Percentiles rank a stretch among this genome's conserved stretches.
Evolutionary conservation across 768 basidiomycete species (phyloP).

Genomic region (Russula dissimulans): DNA sequence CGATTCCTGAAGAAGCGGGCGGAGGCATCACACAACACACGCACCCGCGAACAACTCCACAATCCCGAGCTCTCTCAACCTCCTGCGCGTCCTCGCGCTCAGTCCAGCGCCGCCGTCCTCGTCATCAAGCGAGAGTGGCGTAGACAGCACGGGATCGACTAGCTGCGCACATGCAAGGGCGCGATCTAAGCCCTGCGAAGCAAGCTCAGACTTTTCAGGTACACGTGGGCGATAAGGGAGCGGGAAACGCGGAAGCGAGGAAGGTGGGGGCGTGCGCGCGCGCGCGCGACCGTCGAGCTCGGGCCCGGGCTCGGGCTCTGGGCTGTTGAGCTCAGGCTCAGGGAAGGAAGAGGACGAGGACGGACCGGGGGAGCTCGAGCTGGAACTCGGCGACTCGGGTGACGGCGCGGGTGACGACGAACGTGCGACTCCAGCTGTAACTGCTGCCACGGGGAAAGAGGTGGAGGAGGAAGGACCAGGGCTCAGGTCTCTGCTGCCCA

Average conservation of each 20-base stretch:
- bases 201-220: slow-evolving; percentile 61
- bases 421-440: background rate
- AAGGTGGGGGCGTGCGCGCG: slow-evolving; percentile 24
- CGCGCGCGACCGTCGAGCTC: background rate
- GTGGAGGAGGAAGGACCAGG: background rate
- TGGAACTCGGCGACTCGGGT: too few relatives aligned
- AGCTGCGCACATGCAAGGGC: slow-evolving; percentile 62
- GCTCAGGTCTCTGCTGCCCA: background rate
- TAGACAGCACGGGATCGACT: slow-evolving; percentile 44
- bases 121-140: slow-evolving; percentile 37
- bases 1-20: background rate
- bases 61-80: slow-evolving; percentile 72
- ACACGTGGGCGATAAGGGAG: slow-evolving; percentile 54
- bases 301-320: too few relatives aligned
- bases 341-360: too few relatives aligned
- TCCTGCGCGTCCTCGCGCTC: slow-evolving; percentile 47
- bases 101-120: slow-evolving; percentile 41
- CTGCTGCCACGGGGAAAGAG: background rate
- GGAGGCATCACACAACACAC: slow-evolving; percentile 18
- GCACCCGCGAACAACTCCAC: slow-evolving; percentile 81
- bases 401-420: background rate
- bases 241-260: slow-evolving; percentile 59
- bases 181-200: slow-evolving; percentile 69
- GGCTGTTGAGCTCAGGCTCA: too few relatives aligned
- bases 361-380: slow-evolving; percentile 2